These are phyloP conservation scores for Phanerodontia chrysosporium DNA, from an alignment of 768 basidiomycete species.

Conservation along the genomic window DNA sequence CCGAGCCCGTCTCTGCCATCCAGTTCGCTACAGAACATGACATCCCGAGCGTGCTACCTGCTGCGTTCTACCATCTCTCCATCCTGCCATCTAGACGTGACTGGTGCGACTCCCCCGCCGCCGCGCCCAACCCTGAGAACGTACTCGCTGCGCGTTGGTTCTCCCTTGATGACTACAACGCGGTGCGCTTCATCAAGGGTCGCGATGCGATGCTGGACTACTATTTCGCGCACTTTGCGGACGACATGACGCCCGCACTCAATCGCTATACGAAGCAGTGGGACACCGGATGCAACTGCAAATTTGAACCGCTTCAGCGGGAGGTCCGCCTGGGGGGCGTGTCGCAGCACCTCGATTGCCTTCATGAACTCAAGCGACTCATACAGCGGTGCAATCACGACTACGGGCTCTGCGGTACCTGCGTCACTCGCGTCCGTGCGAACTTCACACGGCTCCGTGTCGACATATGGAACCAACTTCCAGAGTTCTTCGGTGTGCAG, in stretches of 20 bases:
- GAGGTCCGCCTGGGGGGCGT: not conserved
- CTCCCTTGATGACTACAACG: not conserved
- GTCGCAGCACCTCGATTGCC: not conserved
- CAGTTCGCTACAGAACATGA: slow-evolving; percentile 10
- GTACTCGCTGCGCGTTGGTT: not conserved
- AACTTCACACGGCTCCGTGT: not conserved
- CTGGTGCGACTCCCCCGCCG: not conserved
- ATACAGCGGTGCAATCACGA: not conserved
- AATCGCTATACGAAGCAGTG: not conserved
- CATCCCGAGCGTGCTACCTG: slow-evolving; percentile 13
- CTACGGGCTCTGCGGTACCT: not conserved
- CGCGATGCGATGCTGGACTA: not conserved
- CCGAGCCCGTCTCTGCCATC: slow-evolving; percentile 9
- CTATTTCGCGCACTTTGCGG: not conserved
- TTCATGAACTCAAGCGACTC: not conserved
- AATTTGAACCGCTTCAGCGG: not conserved
- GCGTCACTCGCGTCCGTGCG: not conserved
- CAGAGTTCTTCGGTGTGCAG: not conserved
- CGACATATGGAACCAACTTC: not conserved
- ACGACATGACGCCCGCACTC: not conserved
- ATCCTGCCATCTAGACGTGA: not conserved
- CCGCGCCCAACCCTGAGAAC: not conserved
- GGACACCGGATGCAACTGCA: not conserved
- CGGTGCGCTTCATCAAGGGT: slow-evolving; percentile 1
- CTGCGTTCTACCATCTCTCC: slow-evolving; percentile 15